These are phyloP conservation scores for Lentinula sp. DNA, from an alignment of 768 basidiomycete species.

Conservation along the genomic window DNA sequence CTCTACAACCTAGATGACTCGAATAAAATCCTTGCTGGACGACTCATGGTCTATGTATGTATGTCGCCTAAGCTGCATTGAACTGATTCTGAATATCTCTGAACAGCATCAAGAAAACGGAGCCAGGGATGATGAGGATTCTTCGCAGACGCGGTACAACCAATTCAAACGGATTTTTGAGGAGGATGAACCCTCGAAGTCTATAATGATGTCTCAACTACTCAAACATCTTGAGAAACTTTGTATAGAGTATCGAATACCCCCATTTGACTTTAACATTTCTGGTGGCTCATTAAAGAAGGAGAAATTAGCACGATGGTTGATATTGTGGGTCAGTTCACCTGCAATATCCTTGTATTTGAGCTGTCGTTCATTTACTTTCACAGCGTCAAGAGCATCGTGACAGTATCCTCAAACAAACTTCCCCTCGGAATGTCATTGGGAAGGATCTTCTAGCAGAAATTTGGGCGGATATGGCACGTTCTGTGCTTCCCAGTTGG, in stretches of 20 bases:
- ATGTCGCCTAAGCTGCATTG: not conserved
- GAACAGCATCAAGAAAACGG: not conserved
- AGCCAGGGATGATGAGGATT: not conserved
- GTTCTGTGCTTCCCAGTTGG: slow-evolving; percentile 20
- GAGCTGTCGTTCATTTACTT: not conserved
- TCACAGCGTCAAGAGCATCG: not conserved
- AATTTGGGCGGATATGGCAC: slow-evolving; percentile 14
- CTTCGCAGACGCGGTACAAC: not conserved
- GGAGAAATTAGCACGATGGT: not conserved
- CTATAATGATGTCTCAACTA: not conserved
- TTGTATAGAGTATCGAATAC: not conserved
- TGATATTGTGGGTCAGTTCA: not conserved
- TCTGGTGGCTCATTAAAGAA: not conserved
- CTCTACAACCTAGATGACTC: not conserved
- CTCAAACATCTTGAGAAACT: not conserved
- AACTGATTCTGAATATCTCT: not conserved
- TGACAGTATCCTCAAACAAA: not conserved
- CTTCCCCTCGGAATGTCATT: not conserved
- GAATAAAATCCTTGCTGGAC: not conserved
- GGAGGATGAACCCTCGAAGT: not conserved
- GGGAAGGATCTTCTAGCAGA: slow-evolving; percentile 9
- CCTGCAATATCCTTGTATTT: not conserved
- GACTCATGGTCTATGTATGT: not conserved
- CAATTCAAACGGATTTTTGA: not conserved
- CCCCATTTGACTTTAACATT: not conserved